Evolutionary conservation across 495 filamentous ascomycete species (phyloP), one percentile per base, ranked within the genome.

Genomic region (Neurospora africana): DNA sequence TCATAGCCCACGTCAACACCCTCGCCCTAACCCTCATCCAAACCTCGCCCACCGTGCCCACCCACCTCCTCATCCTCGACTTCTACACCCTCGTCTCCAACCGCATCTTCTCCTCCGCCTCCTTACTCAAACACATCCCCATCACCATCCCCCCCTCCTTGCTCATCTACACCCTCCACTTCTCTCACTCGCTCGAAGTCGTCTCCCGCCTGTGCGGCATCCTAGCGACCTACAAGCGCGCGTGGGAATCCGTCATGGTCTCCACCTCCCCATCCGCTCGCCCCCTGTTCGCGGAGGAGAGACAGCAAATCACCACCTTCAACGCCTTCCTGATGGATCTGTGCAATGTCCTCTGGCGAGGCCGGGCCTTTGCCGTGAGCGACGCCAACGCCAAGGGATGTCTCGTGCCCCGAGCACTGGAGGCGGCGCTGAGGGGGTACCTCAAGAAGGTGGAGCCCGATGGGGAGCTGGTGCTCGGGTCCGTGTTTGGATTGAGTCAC

Each of bases 321-420:
- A 97, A 97, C 79, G 91, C 91, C 10, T 93, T 91, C 76, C 85
- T 97, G 38, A 95, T 95, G 91, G 94, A 97, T 76, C 86, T 93
- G 47, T 95, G 92, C 83, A 96, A 97, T 76, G 87, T 92, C 65
- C 75, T 97, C 17, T 96, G 94, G 93, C 87, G 92, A 23, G 89
- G 89, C 27, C 90, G 91, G 17, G 93, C 91, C 0, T 89, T 97
- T 39, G 88, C 89, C 53, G 81, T 80, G 2, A 83, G 86, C 11
- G 92, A 95, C 73, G 78, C 84, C 15, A 93, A 93, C 78, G 88
- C 93, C 4, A 82, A 89, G 36, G 93, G 91, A 19, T 95, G 93
- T 73, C 81, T 91, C n/a, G 79, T 93, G 19, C 84, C 89, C 0
- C 68, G 77, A 19, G n/a, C 84, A 3, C 79, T 88, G 0, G 75